Base-by-base conservation (phyloP, 2,329 filamentous ascomycete species). In the Plectosphaerella sp. region DNA sequence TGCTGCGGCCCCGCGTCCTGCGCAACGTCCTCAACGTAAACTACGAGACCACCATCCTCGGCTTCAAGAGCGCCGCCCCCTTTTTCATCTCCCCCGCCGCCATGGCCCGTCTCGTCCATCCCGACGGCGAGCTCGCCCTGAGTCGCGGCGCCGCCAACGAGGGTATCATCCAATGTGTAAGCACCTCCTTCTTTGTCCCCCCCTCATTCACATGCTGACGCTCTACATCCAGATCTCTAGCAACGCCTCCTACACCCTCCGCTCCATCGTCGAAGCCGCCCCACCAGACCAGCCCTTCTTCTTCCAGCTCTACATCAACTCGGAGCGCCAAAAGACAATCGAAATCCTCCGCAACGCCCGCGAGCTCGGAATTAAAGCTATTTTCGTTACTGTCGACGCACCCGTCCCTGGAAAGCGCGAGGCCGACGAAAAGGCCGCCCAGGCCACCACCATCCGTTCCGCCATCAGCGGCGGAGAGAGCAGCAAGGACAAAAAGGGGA, bases 41-140 rank as follows among this genome's bases (percentile, higher is more conserved):
- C 58, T 76, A 78, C 0, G 62, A 62, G 4, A 78, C 81, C 1
- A 75, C 67, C 10, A 80, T 88, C 35, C 68, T 88, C 1, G 83
- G 82, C 0, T 65, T 73, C 33, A 63, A 68, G 5, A 72, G 78
- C 52, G 71, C 69, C 28, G 68, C 82, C 3, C 85, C 85, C 0
- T 71, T 88, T 28, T 87, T 87, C 62, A 78, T 82, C 55, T 78
- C 80, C 35, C 84, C 85, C 0, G 82, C 84, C 2, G 82, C 82
- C 3, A 83, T 87, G 78, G 83, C 80, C 3, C 77, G 75, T 47
- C 66, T 87, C 50, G 81, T 84, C 45, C 83, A 88, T 59, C 75
- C 79, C 0, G 77, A 84, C 24, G 86, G 84, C n/a, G 85, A 88
- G 64, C 66, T 74, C 18, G 77, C 75, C 2, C 70, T 82, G 42